Evolutionary conservation across 176 grass and related monocot genomes (phyloP).

Genomic region (Oryza coarctata): DNA sequence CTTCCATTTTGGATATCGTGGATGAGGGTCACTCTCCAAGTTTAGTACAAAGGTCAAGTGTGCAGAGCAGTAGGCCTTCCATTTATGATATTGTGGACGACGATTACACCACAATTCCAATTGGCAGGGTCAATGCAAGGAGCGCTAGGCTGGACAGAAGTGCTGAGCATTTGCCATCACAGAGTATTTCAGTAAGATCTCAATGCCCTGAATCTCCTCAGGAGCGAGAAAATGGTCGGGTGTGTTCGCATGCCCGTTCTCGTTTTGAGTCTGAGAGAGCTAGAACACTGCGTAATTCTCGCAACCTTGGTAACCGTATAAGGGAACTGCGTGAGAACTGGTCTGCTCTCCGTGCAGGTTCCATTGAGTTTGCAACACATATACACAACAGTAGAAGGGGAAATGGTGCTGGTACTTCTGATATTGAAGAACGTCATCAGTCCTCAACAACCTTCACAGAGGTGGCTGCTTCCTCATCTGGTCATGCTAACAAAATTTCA

Average conservation of each 20-base stretch:
- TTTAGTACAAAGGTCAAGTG: background rate
- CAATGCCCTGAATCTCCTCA: background rate
- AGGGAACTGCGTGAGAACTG: slow-evolving; percentile 56
- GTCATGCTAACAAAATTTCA: slow-evolving; percentile 12
- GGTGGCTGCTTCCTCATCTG: background rate
- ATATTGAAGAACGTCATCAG: background rate
- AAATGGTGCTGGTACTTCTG: background rate
- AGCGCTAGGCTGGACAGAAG: slow-evolving; percentile 15
- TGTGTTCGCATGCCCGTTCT: background rate
- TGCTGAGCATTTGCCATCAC: background rate
- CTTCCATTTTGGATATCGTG: slow-evolving; percentile 40
- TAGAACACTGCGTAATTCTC: slow-evolving; percentile 49
- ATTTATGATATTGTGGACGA: slow-evolving; percentile 68
- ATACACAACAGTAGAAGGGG: slow-evolving; percentile 27
- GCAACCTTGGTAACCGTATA: slow-evolving; percentile 52
- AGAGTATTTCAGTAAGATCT: slow-evolving; percentile 20
- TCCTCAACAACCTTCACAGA: background rate
- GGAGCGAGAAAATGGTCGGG: background rate
- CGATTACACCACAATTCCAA: slow-evolving; percentile 10
- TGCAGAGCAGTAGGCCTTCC: background rate
- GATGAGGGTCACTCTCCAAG: slow-evolving; percentile 21
- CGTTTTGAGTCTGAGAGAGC: slow-evolving; percentile 32
- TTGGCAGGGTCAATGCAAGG: background rate
- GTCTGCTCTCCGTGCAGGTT: slow-evolving; percentile 54
- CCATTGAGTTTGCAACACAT: slow-evolving; percentile 44